phyloP scores from a whole-genome alignment of 1,284 basidiomycete genomes.

The Pascua guehoae region DNA sequence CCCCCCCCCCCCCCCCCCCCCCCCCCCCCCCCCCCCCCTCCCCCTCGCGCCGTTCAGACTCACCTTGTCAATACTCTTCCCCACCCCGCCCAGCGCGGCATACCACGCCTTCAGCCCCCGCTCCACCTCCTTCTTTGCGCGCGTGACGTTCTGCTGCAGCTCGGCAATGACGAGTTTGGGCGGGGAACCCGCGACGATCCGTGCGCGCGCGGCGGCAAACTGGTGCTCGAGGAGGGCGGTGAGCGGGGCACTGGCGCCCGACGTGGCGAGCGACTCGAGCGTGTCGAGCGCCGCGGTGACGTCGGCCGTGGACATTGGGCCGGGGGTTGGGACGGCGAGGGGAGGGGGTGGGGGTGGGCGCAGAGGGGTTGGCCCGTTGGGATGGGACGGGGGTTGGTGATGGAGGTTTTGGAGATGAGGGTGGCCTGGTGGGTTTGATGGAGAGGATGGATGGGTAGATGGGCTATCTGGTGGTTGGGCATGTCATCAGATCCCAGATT shows the following conservation, averaged over 20 bases:
- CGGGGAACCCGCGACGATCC: constrained; percentile 57
- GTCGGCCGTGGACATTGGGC: constrained; percentile 28
- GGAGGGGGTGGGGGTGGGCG: background rate
- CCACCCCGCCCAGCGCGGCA: constrained; percentile 66
- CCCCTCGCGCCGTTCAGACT: no score
- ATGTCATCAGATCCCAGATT: no score
- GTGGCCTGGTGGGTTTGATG: no score
- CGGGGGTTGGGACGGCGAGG: background rate
- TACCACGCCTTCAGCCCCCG: constrained; percentile 84
- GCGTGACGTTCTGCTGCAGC: constrained; percentile 61
- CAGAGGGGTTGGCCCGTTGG: background rate
- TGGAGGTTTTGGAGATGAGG: background rate
- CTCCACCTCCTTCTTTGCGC: constrained; percentile 76
- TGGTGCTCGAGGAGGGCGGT: constrained; percentile 62
- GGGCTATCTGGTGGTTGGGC: no score
- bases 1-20: background rate
- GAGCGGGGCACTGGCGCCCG: constrained; percentile 62
- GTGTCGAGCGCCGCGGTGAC: constrained; percentile 34
- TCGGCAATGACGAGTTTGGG: constrained; percentile 57
- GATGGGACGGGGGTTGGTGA: background rate
- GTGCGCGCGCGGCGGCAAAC: constrained; percentile 59
- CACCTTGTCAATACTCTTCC: constrained; percentile 86
- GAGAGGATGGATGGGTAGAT: no score
- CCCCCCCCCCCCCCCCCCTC: background rate
- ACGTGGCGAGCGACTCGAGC: constrained; percentile 50